Conservation (phyloP, 176 grass and related monocot species). For the Juncus effusus region DNA sequence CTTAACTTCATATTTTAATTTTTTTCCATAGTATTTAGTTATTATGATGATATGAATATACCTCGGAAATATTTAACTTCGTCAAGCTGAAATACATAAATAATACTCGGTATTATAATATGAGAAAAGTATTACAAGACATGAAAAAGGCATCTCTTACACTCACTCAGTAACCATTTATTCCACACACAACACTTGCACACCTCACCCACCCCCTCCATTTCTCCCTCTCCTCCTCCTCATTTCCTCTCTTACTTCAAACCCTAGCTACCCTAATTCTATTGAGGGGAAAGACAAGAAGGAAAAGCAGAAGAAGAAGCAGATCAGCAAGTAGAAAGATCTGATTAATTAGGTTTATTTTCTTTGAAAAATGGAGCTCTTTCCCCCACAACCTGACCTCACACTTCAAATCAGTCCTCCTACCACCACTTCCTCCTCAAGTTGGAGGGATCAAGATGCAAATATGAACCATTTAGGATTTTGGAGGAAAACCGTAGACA, state of each 20-base stretch:
- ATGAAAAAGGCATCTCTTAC: not conserved
- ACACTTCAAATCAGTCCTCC: slow-evolving; percentile 39
- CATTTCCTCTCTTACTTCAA: slow-evolving; percentile 12
- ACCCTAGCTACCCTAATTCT: not conserved
- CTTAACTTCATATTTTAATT: too few relatives aligned
- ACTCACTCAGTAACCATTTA: slow-evolving; percentile 26
- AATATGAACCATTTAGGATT: slow-evolving; percentile 18
- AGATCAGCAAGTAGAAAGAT: not conserved
- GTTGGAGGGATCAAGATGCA: slow-evolving; percentile 9
- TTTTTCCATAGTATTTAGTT: too few relatives aligned
- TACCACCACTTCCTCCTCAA: not conserved
- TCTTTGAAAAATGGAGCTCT: slow-evolving; percentile 16
- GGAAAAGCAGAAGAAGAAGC: not conserved
- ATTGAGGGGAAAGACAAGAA: too few relatives aligned
- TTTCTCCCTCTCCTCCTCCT: slow-evolving; percentile 11
- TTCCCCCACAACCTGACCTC: slow-evolving; percentile 27
- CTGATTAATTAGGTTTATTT: not conserved
- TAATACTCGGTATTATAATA: too few relatives aligned
- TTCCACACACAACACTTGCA: slow-evolving; percentile 32
- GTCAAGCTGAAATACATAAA: too few relatives aligned
- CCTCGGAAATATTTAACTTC: too few relatives aligned
- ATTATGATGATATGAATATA: too few relatives aligned
- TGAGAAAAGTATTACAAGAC: too few relatives aligned
- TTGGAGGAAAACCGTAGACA: slow-evolving; percentile 27
- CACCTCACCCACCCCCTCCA: slow-evolving; percentile 26